phyloP scores from a whole-genome alignment of 1,284 basidiomycete genomes.

The Apiotrichum brassicae region DNA sequence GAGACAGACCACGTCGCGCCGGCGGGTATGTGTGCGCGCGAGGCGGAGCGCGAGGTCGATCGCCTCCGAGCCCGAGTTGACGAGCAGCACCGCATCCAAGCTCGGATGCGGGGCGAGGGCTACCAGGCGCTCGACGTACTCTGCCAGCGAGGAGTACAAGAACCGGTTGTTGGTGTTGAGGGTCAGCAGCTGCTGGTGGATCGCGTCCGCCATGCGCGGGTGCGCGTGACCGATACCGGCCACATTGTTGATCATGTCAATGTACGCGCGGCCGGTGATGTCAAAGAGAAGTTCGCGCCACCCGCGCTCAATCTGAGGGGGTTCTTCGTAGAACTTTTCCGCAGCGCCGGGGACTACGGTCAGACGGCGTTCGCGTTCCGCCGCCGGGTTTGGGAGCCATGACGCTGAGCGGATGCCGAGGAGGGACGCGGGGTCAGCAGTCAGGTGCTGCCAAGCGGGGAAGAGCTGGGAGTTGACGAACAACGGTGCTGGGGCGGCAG shows the following conservation, averaged over 20 bases:
- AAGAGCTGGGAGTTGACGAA: neutral
- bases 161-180: constrained; percentile 16
- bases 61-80: constrained; percentile 14
- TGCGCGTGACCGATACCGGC: constrained; percentile 9
- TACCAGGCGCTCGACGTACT: constrained; percentile 5
- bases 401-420: neutral
- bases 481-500: neutral
- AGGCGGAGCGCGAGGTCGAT: constrained; percentile 12
- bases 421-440: constrained; percentile 3
- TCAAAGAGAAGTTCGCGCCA: constrained; percentile 10
- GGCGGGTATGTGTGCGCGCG: constrained; percentile 3
- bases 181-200: constrained; percentile 9
- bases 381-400: neutral
- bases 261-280: constrained; percentile 3
- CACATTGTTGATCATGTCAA: constrained; percentile 18
- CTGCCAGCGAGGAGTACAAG: constrained; percentile 8
- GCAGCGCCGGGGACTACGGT: constrained; percentile 5
- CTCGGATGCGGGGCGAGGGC: constrained; percentile 6
- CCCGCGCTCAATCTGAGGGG: constrained; percentile 11
- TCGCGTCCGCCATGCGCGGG: constrained; percentile 5
- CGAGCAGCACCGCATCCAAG: constrained; percentile 6
- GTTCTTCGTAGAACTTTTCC: constrained; percentile 6
- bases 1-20: constrained; percentile 3
- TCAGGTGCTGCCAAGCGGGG: constrained; percentile 1
- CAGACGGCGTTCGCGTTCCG: neutral